Conservation (phyloP, 208 protist species). For the Porcisia hertigi region DNA sequence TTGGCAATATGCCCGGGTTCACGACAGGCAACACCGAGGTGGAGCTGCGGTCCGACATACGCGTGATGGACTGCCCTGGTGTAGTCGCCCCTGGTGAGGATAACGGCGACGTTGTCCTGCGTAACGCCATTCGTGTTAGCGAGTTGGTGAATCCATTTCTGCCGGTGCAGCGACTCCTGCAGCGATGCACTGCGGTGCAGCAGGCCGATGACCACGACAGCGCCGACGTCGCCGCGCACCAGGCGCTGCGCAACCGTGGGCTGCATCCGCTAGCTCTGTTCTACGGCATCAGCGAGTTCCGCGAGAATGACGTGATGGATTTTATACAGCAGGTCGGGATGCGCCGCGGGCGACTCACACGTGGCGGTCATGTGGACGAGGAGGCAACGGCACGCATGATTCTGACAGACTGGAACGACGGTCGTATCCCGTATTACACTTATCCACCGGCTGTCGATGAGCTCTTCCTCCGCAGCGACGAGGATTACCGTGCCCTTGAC, state of each 20-base stretch:
- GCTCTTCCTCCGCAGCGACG: slow-evolving; percentile 42
- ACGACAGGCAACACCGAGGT: slow-evolving; percentile 96
- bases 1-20: slow-evolving; percentile 94
- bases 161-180: slow-evolving; percentile 90
- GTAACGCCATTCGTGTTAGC: slow-evolving; percentile 95
- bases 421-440: slow-evolving; percentile 96
- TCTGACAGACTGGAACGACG: slow-evolving; percentile 95
- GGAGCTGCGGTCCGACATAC: slow-evolving; percentile 95
- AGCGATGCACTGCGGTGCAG: slow-evolving; percentile 69
- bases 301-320: slow-evolving; percentile 71
- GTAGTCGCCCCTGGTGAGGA: slow-evolving; percentile 92
- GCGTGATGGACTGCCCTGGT: slow-evolving; percentile 97
- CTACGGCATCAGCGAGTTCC: slow-evolving; percentile 81
- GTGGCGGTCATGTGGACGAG: slow-evolving; percentile 91
- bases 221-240: slow-evolving; percentile 30
- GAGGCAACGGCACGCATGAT: slow-evolving; percentile 92
- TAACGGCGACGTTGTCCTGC: slow-evolving; percentile 93
- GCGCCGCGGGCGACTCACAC: slow-evolving; percentile 77
- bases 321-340: slow-evolving; percentile 85
- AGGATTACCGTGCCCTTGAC: slow-evolving; percentile 25
- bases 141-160: slow-evolving; percentile 92
- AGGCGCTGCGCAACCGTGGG: slow-evolving; percentile 14
- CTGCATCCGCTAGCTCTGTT: slow-evolving; percentile 82
- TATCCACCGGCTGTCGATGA: slow-evolving; percentile 80
- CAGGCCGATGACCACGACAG: slow-evolving; percentile 53